Conservation (phyloP, 768 basidiomycete species). For the Tricholoma sp. region DNA sequence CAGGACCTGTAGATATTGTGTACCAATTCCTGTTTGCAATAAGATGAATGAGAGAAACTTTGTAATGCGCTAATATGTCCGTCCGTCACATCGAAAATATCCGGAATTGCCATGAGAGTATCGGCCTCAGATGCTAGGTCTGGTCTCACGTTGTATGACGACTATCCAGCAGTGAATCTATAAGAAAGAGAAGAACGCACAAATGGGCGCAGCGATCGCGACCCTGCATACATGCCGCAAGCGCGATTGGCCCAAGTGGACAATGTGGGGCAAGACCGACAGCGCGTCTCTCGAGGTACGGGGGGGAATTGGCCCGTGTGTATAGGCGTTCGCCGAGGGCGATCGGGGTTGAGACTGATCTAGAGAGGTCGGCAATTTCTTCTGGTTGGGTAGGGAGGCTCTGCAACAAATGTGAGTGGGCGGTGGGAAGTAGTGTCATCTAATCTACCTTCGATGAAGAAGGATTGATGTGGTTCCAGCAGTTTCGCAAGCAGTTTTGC, state of each 20-base stretch:
- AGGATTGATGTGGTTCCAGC: constrained; percentile 52
- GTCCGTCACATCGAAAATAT: constrained; percentile 47
- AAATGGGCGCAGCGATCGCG: constrained; percentile 52
- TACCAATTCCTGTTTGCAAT: background rate
- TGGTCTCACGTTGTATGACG: constrained; percentile 46
- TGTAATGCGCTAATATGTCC: too few relatives aligned
- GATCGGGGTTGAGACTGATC: constrained; percentile 29
- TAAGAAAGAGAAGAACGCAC: constrained; percentile 26
- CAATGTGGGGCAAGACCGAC: constrained; percentile 71
- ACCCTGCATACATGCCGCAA: constrained; percentile 69
- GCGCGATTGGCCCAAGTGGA: constrained; percentile 62
- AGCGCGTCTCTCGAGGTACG: constrained; percentile 57
- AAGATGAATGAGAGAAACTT: too few relatives aligned
- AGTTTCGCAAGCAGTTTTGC: constrained; percentile 61
- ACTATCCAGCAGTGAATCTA: constrained; percentile 70
- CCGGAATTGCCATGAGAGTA: constrained; percentile 50
- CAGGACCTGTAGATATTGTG: constrained; percentile 26
- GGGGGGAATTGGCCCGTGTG: constrained; percentile 56
- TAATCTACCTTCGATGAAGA: constrained; percentile 57
- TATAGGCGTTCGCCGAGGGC: constrained; percentile 58
- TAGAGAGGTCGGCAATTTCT: too few relatives aligned
- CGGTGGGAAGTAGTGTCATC: background rate
- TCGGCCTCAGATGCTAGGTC: constrained; percentile 35
- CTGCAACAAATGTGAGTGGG: constrained; percentile 20
- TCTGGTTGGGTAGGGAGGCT: constrained; percentile 48